These are phyloP conservation scores for Xylariaceae sp. DNA, from an alignment of 2,329 filamentous ascomycete genomes.

Conservation along the genomic window DNA sequence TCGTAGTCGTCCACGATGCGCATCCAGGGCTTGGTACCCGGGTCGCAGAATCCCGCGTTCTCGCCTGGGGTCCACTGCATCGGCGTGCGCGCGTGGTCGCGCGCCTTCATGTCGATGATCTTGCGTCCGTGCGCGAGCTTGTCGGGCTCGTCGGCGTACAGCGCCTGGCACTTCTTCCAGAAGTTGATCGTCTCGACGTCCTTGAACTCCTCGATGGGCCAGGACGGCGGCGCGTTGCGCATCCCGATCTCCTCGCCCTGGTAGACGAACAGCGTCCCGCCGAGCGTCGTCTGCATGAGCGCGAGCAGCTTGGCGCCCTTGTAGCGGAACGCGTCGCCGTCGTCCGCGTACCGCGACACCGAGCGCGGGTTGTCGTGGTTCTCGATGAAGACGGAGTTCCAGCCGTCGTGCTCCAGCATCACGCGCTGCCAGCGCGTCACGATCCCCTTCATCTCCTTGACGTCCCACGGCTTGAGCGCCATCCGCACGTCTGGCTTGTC, in stretches of 20 bases:
- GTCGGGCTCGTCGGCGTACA: conserved; percentile 43
- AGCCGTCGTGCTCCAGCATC: conserved; percentile 56
- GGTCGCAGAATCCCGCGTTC: conserved; percentile 64
- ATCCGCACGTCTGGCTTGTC: conserved; percentile 51
- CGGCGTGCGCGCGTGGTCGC: conserved; percentile 69
- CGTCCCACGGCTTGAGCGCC: conserved; percentile 51
- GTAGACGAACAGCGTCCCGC: conserved; percentile 67
- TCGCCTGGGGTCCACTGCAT: conserved; percentile 64
- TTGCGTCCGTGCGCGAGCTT: conserved; percentile 50
- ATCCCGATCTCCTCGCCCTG: conserved; percentile 70
- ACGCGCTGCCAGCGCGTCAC: conserved; percentile 46
- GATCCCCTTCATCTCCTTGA: conserved; percentile 44
- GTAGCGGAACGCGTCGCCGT: conserved; percentile 50
- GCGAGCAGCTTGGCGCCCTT: conserved; percentile 62
- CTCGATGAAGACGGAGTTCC: conserved; percentile 67
- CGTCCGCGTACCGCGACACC: conserved; percentile 57
- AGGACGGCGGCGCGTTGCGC: conserved; percentile 60
- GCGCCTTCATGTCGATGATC: conserved; percentile 60
- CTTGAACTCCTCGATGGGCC: conserved; percentile 65
- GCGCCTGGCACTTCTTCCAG: conserved; percentile 41
- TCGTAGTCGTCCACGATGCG: conserved; percentile 57
- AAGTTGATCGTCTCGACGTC: conserved; percentile 54
- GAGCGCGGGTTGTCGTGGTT: conserved; percentile 67
- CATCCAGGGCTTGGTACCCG: conserved; percentile 60
- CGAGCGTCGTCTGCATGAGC: conserved; percentile 52